Base-by-base conservation (phyloP, 2,329 filamentous ascomycete species). In the Anthostomella pinea region DNA sequence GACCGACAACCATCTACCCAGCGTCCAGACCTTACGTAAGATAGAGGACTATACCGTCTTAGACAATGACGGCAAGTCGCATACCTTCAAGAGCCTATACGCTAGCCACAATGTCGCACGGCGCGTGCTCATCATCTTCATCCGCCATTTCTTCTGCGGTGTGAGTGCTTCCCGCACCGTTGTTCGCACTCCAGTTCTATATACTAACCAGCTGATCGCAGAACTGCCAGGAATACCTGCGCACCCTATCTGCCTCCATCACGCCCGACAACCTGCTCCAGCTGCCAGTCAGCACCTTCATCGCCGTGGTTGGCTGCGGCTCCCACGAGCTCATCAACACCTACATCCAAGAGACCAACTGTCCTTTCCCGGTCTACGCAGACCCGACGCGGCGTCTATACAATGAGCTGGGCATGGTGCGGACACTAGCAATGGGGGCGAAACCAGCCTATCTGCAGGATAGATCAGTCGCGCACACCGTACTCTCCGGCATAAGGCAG, bases 91-190 rank as follows among this genome's bases (percentile, higher is more conserved):
- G 59, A 79, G 73, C 49, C 63, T 86, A 18, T 83, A 81, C 57
- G 70, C 67, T 21, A 75, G 77, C 4, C 67, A 59, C 30, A 74
- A 75, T 35, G 67, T 69, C 3, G 67, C 73, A 9, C 65, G 71
- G 13, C 67, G 79, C 3, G 77, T 86, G 18, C 68, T 90, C 20
- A 63, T 88, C 26, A 77, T 89, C 48, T 89, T 90, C 56, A 72
- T 90, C 39, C 75, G 85, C 28, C 85, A 89, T 64, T 90, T 89
- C 63, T 88, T 86, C 69, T 89, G 85, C 57, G 83, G 83, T 22
- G 84, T 87, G 70, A 60, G 82, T 72, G 26, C 10, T 27, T 28
- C 15, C 9, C 18, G 8, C 19, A 27, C 23, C 14, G 11, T 20
- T 32, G 18, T 17, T 25, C 8, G 11, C 3, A 30, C n/a, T 8